Conservation (phyloP, 208 protist species). For the Trypanosoma lewisi region DNA sequence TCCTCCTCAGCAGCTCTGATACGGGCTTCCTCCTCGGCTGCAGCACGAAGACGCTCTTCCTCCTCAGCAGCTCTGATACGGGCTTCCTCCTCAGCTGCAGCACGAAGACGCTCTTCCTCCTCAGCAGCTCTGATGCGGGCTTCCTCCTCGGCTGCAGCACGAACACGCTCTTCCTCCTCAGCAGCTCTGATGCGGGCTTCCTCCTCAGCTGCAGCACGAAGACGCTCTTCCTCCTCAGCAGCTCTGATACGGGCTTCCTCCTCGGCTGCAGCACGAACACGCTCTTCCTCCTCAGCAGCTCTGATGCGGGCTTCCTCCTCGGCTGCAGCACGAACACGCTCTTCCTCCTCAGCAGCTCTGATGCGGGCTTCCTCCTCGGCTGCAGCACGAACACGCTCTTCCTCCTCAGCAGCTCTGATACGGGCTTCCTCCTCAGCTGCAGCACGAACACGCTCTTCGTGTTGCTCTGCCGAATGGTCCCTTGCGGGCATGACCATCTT, state of each 20-base stretch:
- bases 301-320: constrained; percentile 15
- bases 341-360: no score
- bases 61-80: background rate
- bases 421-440: no score
- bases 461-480: no score
- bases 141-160: background rate
- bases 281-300: constrained; percentile 22
- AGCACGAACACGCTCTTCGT: no score
- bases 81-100: background rate
- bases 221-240: constrained; percentile 26
- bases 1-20: background rate
- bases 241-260: constrained; percentile 13
- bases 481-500: no score
- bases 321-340: background rate
- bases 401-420: constrained; percentile 8
- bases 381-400: background rate
- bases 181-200: constrained; percentile 16
- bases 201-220: constrained; percentile 21
- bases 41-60: background rate
- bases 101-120: background rate
- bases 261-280: constrained; percentile 18
- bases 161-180: constrained; percentile 20
- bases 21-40: background rate
- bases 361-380: constrained; percentile 13
- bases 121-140: background rate